Percentiles rank a stretch among this genome's conserved stretches.
Conservation (phyloP, 768 basidiomycete genomes). For the Cyclocybe aegerita region DNA sequence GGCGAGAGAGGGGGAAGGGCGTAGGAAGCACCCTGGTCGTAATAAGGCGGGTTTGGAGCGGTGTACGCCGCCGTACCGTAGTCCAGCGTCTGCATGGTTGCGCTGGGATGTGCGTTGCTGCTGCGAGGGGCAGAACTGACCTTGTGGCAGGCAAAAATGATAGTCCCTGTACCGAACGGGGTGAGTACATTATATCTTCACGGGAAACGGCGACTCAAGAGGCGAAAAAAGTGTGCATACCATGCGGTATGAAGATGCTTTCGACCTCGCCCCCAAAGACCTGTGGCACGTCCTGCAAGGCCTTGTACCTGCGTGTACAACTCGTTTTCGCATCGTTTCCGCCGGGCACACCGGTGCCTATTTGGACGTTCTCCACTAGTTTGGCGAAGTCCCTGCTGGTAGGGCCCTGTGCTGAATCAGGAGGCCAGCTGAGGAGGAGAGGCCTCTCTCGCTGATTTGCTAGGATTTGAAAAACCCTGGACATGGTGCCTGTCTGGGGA, state of each 20-base stretch:
- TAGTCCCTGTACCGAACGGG: conserved; percentile 46
- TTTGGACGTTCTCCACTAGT: conserved; percentile 69
- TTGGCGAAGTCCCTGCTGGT: conserved; percentile 50
- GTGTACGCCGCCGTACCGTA: conserved; percentile 38
- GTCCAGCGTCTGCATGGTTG: conserved; percentile 46
- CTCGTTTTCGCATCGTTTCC: conserved; percentile 78
- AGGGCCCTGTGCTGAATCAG: conserved; percentile 51
- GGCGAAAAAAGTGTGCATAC: conserved; percentile 41
- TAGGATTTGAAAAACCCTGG: conserved; percentile 79
- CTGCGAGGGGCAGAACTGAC: conserved; percentile 46
- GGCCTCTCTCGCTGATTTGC: conserved; percentile 56
- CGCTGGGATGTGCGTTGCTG: conserved; percentile 31
- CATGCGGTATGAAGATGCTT: conserved; percentile 90
- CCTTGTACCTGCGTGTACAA: conserved; percentile 83
- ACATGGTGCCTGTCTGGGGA: conserved; percentile 49
- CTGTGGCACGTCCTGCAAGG: conserved; percentile 61
- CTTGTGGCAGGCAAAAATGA: conserved; percentile 77
- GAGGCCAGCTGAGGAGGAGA: conserved; percentile 76
- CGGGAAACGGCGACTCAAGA: conserved; percentile 20
- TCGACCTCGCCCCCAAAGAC: conserved; percentile 66
- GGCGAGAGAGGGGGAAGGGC: conserved; percentile 40
- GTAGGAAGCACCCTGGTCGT: conserved; percentile 42
- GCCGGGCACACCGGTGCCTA: conserved; percentile 46
- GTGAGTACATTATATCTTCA: conserved; percentile 25
- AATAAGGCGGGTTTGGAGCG: conserved; percentile 33